Conservation (phyloP, 1,284 basidiomycete genomes). For the Ganoderma sinense region DNA sequence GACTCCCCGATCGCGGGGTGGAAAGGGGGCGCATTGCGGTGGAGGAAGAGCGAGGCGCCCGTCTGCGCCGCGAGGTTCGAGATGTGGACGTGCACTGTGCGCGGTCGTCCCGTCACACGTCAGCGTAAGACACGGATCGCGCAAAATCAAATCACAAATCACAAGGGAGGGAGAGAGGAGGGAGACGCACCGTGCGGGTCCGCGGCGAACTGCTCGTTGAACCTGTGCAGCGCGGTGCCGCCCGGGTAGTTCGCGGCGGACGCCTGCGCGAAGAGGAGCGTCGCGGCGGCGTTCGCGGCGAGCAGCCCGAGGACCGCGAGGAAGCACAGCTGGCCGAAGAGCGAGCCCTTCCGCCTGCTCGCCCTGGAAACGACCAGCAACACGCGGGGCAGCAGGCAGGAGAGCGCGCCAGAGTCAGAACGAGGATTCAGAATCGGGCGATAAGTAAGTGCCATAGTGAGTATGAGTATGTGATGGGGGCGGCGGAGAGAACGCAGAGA, state of each 20-base stretch:
- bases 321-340: constrained; percentile 54
- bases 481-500: constrained; percentile 25
- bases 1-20: constrained; percentile 26
- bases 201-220: constrained; percentile 61
- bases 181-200: constrained; percentile 42
- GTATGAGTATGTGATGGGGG: too few relatives aligned
- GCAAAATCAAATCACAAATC: too few relatives aligned
- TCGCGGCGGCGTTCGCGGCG: constrained; percentile 57
- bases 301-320: constrained; percentile 56
- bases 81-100: constrained; percentile 72
- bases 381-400: too few relatives aligned
- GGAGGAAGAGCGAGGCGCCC: constrained; percentile 90
- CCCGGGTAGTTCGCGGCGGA: constrained; percentile 92
- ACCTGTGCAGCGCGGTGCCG: constrained; percentile 72
- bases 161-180: neutral
- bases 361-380: constrained; percentile 41
- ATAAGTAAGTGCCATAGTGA: too few relatives aligned
- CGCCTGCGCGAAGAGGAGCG: constrained; percentile 60
- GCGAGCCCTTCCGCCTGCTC: constrained; percentile 51
- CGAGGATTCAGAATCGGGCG: too few relatives aligned
- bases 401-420: too few relatives aligned
- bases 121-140: too few relatives aligned
- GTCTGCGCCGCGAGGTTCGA: constrained; percentile 89
- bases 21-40: constrained; percentile 67
- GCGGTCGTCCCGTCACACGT: too few relatives aligned